Percentiles rank a stretch among this genome's conserved stretches.
Conservation (phyloP, 2,329 filamentous ascomycete species). For the Ophiosphaerella korrae region DNA sequence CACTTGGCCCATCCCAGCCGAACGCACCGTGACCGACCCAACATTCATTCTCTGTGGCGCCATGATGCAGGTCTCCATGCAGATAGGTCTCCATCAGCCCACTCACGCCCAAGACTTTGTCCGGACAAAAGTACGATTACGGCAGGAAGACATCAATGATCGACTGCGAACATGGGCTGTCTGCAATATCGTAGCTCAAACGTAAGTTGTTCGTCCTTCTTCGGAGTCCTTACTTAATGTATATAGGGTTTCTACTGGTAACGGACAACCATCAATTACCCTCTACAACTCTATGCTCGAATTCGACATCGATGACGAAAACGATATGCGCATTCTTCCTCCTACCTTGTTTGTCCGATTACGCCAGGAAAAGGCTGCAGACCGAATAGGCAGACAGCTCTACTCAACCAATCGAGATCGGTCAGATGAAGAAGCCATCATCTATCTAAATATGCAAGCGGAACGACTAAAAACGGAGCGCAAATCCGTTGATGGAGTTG, state of each 20-base stretch:
- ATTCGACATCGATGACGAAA: conserved; percentile 45
- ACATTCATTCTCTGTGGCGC: conserved; percentile 81
- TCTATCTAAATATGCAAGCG: conserved; percentile 44
- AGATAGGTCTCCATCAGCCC: conserved; percentile 79
- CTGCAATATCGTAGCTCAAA: conserved; percentile 82
- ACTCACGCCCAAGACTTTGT: conserved; percentile 85
- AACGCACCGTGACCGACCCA: conserved; percentile 77
- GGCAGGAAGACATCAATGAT: conserved; percentile 79
- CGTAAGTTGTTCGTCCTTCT: conserved; percentile 48
- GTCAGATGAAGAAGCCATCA: conserved; percentile 38
- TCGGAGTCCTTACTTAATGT: conserved; percentile 9
- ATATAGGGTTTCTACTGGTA: conserved; percentile 76
- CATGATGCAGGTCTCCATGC: conserved; percentile 87
- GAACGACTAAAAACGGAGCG: conserved; percentile 45
- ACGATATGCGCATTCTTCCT: conserved; percentile 44
- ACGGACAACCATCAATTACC: conserved; percentile 79
- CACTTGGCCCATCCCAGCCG: conserved; percentile 83
- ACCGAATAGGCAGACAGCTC: conserved; percentile 45
- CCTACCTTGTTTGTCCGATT: conserved; percentile 44
- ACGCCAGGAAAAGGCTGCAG: conserved; percentile 47
- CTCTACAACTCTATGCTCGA: conserved; percentile 75
- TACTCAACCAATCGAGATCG: conserved; percentile 40
- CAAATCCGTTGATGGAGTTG: conserved; percentile 39
- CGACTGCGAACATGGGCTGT: conserved; percentile 82
- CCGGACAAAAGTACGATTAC: conserved; percentile 72